Evolutionary conservation across 192 early-diverging fungal genomes (phyloP).

Genomic region (Borealophlyctis nickersoniae): DNA sequence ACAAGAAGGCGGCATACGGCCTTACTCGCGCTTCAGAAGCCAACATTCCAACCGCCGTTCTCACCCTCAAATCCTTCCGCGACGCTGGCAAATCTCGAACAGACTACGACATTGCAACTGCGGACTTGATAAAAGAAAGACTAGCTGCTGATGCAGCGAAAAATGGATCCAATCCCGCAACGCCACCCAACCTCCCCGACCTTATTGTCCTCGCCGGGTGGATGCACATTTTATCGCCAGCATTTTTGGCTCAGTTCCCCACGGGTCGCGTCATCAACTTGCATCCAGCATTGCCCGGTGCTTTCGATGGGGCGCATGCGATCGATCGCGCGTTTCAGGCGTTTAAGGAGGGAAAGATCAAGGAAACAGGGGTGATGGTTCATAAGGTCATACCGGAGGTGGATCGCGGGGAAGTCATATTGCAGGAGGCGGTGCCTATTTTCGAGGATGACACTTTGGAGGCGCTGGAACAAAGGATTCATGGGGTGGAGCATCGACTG

Average conservation of each 20-base stretch:
- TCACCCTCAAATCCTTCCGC: constrained; percentile 81
- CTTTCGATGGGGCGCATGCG: constrained; percentile 95
- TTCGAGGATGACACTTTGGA: constrained; percentile 71
- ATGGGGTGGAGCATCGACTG: constrained; percentile 81
- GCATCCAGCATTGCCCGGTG: constrained; percentile 93
- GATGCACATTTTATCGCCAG: constrained; percentile 95
- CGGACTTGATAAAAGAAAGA: constrained; percentile 33
- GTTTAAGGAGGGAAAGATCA: constrained; percentile 66
- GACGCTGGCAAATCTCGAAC: constrained; percentile 76
- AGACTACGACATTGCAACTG: constrained; percentile 88
- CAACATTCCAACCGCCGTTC: constrained; percentile 76
- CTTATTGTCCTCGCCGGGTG: constrained; percentile 92
- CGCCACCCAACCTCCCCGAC: constrained; percentile 53
- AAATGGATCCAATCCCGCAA: constrained; percentile 34
- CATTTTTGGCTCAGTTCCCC: constrained; percentile 75
- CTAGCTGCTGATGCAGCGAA: constrained; percentile 7
- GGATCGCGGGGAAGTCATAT: constrained; percentile 88
- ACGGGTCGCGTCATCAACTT: constrained; percentile 80
- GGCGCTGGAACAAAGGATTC: constrained; percentile 84
- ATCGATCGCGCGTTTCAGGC: constrained; percentile 94
- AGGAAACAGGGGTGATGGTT: constrained; percentile 60
- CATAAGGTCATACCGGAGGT: constrained; percentile 95
- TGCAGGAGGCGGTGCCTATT: constrained; percentile 77
- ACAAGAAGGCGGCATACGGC: constrained; percentile 79
- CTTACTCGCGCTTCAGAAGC: constrained; percentile 80